Evolutionary conservation across 2,329 filamentous ascomycete genomes (phyloP).

Genomic region (Aureobasidium sp.): DNA sequence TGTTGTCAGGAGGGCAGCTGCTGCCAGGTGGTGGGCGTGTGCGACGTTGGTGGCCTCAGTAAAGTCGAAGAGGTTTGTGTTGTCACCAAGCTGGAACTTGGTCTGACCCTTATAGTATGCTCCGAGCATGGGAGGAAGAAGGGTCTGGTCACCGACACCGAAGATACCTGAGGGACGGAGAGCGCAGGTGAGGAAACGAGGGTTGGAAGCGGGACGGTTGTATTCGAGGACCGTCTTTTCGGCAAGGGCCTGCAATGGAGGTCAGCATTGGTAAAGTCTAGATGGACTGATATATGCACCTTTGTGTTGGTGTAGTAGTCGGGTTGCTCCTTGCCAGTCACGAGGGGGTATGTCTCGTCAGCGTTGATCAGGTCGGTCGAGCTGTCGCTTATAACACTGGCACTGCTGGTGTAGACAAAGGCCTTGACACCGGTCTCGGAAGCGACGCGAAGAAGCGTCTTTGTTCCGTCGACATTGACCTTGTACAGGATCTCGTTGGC

Average conservation of each 20-base stretch:
- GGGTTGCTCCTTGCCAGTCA: slow-evolving; percentile 37
- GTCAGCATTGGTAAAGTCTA: neutral
- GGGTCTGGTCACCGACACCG: slow-evolving; percentile 40
- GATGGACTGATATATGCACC: slow-evolving; percentile 15
- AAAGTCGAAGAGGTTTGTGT: slow-evolving; percentile 46
- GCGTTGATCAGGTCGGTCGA: slow-evolving; percentile 39
- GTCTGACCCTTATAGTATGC: slow-evolving; percentile 39
- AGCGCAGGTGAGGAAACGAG: slow-evolving; percentile 39
- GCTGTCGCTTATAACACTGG: slow-evolving; percentile 40
- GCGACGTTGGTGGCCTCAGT: slow-evolving; percentile 45
- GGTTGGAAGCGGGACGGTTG: slow-evolving; percentile 33
- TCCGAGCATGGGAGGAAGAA: slow-evolving; percentile 36
- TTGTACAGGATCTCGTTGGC: slow-evolving; percentile 36
- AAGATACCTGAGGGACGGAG: slow-evolving; percentile 45
- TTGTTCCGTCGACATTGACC: slow-evolving; percentile 45
- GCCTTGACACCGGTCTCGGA: slow-evolving; percentile 41
- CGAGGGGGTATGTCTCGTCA: slow-evolving; percentile 38
- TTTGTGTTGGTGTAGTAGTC: slow-evolving; percentile 45
- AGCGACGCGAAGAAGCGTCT: slow-evolving; percentile 38
- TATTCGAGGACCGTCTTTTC: slow-evolving; percentile 39
- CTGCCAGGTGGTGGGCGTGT: slow-evolving; percentile 42
- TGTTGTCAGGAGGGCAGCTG: slow-evolving; percentile 39
- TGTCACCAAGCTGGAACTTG: slow-evolving; percentile 42
- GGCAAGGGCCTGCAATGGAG: slow-evolving; percentile 31
- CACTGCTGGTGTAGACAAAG: slow-evolving; percentile 47